A percentile compares a stretch with the other conserved stretches of the same genome.
Evolutionary conservation across 345 rosid genomes (phyloP).

Genomic region (Hibiscus mutabilis): DNA sequence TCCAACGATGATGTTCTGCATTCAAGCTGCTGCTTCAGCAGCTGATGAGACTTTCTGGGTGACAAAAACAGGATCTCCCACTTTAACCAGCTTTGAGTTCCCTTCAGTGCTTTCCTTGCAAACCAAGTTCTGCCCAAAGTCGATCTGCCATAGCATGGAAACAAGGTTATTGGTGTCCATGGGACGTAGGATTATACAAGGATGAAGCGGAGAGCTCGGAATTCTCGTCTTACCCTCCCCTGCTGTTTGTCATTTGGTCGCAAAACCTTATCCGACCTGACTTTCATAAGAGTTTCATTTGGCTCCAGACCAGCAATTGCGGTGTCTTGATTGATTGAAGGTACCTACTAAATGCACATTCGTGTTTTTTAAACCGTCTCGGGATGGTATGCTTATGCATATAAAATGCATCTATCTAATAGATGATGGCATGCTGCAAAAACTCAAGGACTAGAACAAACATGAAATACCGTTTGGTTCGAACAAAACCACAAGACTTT

Average conservation of each 20-base stretch:
- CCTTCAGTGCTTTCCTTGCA: conserved; percentile 39
- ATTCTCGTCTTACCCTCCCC: conserved; percentile 48
- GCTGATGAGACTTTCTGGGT: conserved; percentile 48
- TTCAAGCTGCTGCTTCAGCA: conserved; percentile 67
- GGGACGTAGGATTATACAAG: neutral
- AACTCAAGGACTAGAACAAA: neutral
- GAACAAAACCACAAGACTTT: too few species aligned
- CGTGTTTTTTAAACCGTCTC: neutral
- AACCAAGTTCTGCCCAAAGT: conserved; percentile 78
- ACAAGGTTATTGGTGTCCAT: neutral
- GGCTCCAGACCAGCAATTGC: conserved; percentile 60
- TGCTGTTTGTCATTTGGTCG: conserved; percentile 55
- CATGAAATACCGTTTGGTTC: too few species aligned
- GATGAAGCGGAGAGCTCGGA: neutral
- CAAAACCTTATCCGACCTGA: conserved; percentile 59
- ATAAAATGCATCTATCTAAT: neutral
- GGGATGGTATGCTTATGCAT: neutral
- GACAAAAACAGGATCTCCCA: conserved; percentile 64
- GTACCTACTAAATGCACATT: conserved; percentile 36
- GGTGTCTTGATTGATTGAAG: conserved; percentile 62
- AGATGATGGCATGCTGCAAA: neutral
- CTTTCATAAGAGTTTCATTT: conserved; percentile 46
- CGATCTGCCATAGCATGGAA: conserved; percentile 38
- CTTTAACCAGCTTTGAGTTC: conserved; percentile 38
- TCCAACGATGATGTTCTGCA: neutral